Conservation (phyloP, 1,284 basidiomycete species). For the Xerocomus cyaneibrunnescens region DNA sequence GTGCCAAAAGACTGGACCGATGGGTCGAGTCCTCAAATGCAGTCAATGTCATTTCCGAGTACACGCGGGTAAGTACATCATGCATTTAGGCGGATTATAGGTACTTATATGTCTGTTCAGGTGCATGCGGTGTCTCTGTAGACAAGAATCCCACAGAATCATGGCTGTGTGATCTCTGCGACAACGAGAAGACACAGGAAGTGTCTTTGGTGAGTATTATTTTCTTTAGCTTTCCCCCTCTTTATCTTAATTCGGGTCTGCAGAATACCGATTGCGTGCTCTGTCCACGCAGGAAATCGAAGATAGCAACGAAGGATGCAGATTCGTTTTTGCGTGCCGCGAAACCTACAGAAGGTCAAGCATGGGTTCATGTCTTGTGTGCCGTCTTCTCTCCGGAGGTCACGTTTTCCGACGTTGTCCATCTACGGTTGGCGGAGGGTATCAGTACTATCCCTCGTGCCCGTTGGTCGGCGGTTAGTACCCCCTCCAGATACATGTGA, state of each 20-base stretch:
- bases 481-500: not conserved
- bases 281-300: conserved; percentile 64
- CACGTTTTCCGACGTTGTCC: conserved; percentile 70
- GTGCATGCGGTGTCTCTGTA: conserved; percentile 66
- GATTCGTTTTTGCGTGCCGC: conserved; percentile 80
- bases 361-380: conserved; percentile 92
- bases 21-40: conserved; percentile 77
- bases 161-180: conserved; percentile 86
- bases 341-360: conserved; percentile 93
- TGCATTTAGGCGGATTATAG: not conserved
- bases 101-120: conserved; percentile 33
- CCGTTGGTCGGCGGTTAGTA: conserved; percentile 63
- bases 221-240: not conserved
- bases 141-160: conserved; percentile 60
- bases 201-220: conserved; percentile 62
- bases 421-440: conserved; percentile 83
- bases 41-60: conserved; percentile 73
- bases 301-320: conserved; percentile 45
- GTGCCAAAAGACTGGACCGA: conserved; percentile 73
- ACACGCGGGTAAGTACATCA: conserved; percentile 58
- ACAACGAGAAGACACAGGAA: conserved; percentile 76
- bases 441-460: conserved; percentile 69
- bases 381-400: conserved; percentile 87
- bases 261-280: conserved; percentile 74
- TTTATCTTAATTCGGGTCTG: conserved; percentile 6